Evolutionary conservation across 2,329 filamentous ascomycete species (phyloP), one percentile per base, ranked within the genome.

Genomic region (Bertia moriformis): DNA sequence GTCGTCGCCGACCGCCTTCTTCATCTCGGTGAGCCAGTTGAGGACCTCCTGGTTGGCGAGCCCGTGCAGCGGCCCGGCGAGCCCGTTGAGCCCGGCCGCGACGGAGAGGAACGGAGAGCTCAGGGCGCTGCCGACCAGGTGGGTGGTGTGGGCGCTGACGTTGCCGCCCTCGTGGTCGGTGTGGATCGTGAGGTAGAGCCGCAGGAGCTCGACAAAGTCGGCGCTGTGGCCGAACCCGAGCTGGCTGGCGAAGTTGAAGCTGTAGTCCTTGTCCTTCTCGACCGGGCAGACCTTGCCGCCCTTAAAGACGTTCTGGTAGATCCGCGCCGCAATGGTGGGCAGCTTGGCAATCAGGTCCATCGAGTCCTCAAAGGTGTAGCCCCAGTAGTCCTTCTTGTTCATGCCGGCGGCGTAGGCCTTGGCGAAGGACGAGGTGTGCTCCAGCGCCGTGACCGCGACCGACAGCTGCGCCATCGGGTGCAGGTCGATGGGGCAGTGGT

Each of bases 251-350:
- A 98, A 84, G 83, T 98, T 98, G 84, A 82, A 98, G 54, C 80
- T 76, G 72, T 95, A 98, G 63, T 98, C 91, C 83, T 96, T 91
- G 71, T 96, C 89, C 76, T 94, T 93, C 74, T 96, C 80, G 62
- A 94, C 77, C 40, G 87, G 63, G 44, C 86, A 83, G 51, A 98
- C 89, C 81, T 96, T 96, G 69, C 91, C 91, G 59, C 93, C 91
- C 80, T 96, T 95, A 85, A 93, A 98, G 63, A 96, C 82, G 65
- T 98, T 98, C 73, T 93, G 91, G 81, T 98, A 98, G 76, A 98
- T 98, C 70, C 88, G 86, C 47, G 91, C 73, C 48, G 91, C 89
- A 56, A 98, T 95, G 62, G 86, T 95, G 61, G 91, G 91, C 54
- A 98, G 84, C 81, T 96, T 96, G 59, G 91, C 91, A 62, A 98